Evolutionary conservation across 2,329 filamentous ascomycete genomes (phyloP), one percentile per base, ranked within the genome.

Genomic region (Diatrype stigma): DNA sequence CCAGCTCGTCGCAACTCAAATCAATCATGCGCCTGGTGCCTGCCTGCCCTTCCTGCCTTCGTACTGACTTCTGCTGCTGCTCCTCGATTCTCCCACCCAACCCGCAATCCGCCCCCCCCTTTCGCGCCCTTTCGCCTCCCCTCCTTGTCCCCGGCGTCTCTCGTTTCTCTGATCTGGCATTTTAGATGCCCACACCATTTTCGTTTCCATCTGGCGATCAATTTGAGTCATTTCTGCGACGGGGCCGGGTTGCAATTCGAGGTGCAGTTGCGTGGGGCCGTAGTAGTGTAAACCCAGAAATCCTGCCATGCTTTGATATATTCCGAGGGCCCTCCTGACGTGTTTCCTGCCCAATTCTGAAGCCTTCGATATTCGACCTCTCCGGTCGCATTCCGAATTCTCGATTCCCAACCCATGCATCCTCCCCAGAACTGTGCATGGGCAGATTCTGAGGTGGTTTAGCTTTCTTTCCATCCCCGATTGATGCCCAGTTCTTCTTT

Each of bases 161-260:
- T 53, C 53, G 52, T 59, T 63, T 58, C 61, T 61, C 53, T 53
- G 53, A 58, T 61, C 59, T 63, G 56, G 55, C 54, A 57, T 61
- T 60, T 34, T 56, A 51, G 49, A 47, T 51, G 52, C 50, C 42
- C 45, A 38, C 26, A 30, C 26, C 26, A 30, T 30, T 40, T 51
- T 47, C 35, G 42, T 32, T n/a, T 42, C 35, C 14, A 23, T 35
- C 30, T 35, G 30, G 28, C 21, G 40, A 44, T 44, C 40, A 23
- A 17, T 44, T 16, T 37, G 12, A 14, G 34, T 37, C 34, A 37
- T 37, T 37, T 12, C 34, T 37, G 6, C 14, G 26, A 30, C 26
- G 26, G 26, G 26, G 26, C 26, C 10, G 26, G 26, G 10, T 30
- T n/a, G n/a, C n/a, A n/a, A n/a, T 30, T 30, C 26, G 26, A 30